Base-by-base conservation (phyloP, 371 early-diverging fungal genomes). In the Parasitella parasitica region DNA sequence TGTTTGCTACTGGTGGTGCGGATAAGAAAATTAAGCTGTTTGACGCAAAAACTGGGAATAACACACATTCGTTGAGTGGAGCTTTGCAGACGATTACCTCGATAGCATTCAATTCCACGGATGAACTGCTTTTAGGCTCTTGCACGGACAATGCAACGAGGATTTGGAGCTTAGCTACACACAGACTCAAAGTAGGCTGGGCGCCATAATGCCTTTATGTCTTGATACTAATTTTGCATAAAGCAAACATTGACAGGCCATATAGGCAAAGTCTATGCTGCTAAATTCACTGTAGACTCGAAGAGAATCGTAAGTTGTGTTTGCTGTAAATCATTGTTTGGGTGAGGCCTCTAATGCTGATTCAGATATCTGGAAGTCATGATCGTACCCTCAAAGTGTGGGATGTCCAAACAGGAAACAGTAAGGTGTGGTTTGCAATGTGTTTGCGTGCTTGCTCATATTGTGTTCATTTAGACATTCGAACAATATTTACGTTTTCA, bases 301-400 rank as follows among this genome's bases (percentile, higher is more conserved):
- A 86, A 85, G 64, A 82, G 86, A 53, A 89, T 98, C 63, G 93
- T 94, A 78, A 69, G 73, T 1, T 4, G 1, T 22, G n/a, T n/a
- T 12, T 12, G 24, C 2, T 43, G 2, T 11, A 18, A 43, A 43
- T 6, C 15, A 18, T 46, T 20, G 11, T 4, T 22, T 12, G 15
- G n/a, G 27, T 6, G 26, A 2, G 11, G 4, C 32, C 32, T 30
- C 8, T 30, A 5, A 5, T 30, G 4, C 8, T 35, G 48, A 26
- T 22, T 15, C 50, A 90, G 91, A 81, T 93, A 53, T 91, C 96
- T 0, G 95, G 95, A 56, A 95, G 96, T 57, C 96, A 98, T 69
- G 98, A 98, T 76, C 84, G 97, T 30, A 95, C 97, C 0, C 82
- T 97, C 18, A 98, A 97, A 78, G 78, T 96, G 4, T 98, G 97